Percentiles rank a stretch among this genome's conserved stretches.
phyloP scores from a whole-genome alignment of 495 filamentous ascomycete species.

The Penicillium canariense region DNA sequence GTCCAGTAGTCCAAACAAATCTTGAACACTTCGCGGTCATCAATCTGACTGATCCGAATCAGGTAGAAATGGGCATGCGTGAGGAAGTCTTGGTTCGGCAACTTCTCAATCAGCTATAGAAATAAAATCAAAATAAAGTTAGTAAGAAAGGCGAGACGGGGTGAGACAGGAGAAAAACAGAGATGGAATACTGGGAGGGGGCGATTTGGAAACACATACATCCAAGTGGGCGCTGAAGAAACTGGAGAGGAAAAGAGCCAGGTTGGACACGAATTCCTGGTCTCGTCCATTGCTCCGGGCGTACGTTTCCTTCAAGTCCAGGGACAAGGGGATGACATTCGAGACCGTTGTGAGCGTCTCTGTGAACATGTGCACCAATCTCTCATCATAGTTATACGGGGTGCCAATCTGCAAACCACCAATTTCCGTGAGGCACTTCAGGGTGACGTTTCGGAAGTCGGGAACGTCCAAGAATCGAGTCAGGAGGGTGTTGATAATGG shows the following conservation, averaged over 20 bases:
- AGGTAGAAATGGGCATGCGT: slow-evolving; percentile 96
- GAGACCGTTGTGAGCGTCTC: slow-evolving; percentile 86
- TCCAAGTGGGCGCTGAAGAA: slow-evolving; percentile 91
- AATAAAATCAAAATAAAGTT: background rate
- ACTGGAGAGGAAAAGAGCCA: slow-evolving; percentile 92
- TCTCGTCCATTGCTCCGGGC: slow-evolving; percentile 86
- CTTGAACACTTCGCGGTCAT: slow-evolving; percentile 99
- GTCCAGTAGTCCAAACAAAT: slow-evolving; percentile 99
- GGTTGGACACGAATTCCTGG: slow-evolving; percentile 95
- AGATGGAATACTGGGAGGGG: background rate
- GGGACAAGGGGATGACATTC: slow-evolving; percentile 81
- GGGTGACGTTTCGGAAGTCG: slow-evolving; percentile 92
- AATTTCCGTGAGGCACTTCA: slow-evolving; percentile 97
- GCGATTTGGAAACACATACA: slow-evolving; percentile 50
- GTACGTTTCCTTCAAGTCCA: slow-evolving; percentile 89
- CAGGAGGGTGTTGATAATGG: slow-evolving; percentile 90
- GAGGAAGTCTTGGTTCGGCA: slow-evolving; percentile 91
- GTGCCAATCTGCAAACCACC: slow-evolving; percentile 80
- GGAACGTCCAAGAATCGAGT: slow-evolving; percentile 85
- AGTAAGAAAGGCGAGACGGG: background rate
- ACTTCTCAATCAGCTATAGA: slow-evolving; percentile 82
- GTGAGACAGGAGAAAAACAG: background rate
- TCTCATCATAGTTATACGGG: slow-evolving; percentile 83
- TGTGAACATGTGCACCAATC: slow-evolving; percentile 95
- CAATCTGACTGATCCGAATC: slow-evolving; percentile 96